Conservation (phyloP, 2,329 filamentous ascomycete species). For the Diaporthe amygdali region DNA sequence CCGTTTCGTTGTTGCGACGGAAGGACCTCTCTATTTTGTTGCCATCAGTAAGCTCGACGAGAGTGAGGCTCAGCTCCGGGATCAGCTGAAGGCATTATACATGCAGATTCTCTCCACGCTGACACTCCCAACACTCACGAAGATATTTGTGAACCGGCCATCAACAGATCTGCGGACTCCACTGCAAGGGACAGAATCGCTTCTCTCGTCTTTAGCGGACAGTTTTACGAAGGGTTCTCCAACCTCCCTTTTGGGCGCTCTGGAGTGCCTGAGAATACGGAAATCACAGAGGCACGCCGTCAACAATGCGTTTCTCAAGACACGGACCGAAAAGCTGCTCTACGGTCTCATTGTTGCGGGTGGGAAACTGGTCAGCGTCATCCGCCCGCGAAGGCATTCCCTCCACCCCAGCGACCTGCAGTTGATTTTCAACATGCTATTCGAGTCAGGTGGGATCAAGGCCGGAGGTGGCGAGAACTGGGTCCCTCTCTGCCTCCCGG, state of each 20-base stretch:
- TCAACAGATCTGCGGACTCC: conserved; percentile 93
- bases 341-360: conserved; percentile 95
- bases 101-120: conserved; percentile 98
- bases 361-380: conserved; percentile 90
- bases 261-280: conserved; percentile 91
- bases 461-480: conserved; percentile 92
- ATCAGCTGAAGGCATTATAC: conserved; percentile 91
- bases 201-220: conserved; percentile 91
- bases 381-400: conserved; percentile 92
- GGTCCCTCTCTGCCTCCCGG: conserved; percentile 94
- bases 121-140: conserved; percentile 84
- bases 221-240: conserved; percentile 93
- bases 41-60: conserved; percentile 93
- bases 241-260: conserved; percentile 83
- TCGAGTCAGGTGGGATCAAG: conserved; percentile 91
- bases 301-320: conserved; percentile 84
- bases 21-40: conserved; percentile 89
- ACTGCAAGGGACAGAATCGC: conserved; percentile 86
- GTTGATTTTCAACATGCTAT: conserved; percentile 99
- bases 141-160: conserved; percentile 86
- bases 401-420: conserved; percentile 95
- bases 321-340: conserved; percentile 77
- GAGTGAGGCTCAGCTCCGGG: conserved; percentile 84
- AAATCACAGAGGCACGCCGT: conserved; percentile 87
- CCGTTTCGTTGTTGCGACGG: conserved; percentile 83